These are phyloP conservation scores for Macroventuria anomochaeta DNA, from an alignment of 2,329 filamentous ascomycete species.

Conservation along the genomic window DNA sequence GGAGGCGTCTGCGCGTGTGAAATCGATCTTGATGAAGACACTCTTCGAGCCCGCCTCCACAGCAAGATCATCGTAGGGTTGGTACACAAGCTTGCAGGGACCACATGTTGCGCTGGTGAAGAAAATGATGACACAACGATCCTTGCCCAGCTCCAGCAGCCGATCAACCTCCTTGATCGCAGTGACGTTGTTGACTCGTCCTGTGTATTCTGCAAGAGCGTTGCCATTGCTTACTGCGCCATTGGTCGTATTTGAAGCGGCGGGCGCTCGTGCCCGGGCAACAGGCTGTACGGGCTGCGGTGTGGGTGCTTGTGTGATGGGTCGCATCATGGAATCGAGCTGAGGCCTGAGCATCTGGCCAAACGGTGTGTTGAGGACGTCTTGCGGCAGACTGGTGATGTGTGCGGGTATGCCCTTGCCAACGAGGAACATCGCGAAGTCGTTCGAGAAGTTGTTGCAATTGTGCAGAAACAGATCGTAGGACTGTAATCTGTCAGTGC, in stretches of 20 bases:
- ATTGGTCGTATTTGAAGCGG: slow-evolving; percentile 16
- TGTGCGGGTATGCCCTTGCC: slow-evolving; percentile 87
- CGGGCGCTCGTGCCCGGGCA: slow-evolving; percentile 21
- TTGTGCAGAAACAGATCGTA: slow-evolving; percentile 89
- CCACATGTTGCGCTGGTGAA: slow-evolving; percentile 89
- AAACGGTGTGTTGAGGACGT: slow-evolving; percentile 84
- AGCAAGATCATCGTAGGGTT: slow-evolving; percentile 80
- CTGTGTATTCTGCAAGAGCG: slow-evolving; percentile 36
- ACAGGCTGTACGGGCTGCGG: slow-evolving; percentile 40
- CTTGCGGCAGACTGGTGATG: slow-evolving; percentile 83
- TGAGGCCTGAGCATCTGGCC: slow-evolving; percentile 87
- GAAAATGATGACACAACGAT: slow-evolving; percentile 81
- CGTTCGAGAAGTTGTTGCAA: slow-evolving; percentile 97
- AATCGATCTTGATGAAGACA: slow-evolving; percentile 82
- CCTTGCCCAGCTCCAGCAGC: slow-evolving; percentile 64
- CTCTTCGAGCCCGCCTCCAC: slow-evolving; percentile 72
- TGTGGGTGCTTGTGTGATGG: slow-evolving; percentile 65
- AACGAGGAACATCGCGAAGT: slow-evolving; percentile 86
- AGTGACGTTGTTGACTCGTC: slow-evolving; percentile 67
- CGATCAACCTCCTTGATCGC: slow-evolving; percentile 66
- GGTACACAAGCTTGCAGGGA: slow-evolving; percentile 84
- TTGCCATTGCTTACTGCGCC: slow-evolving; percentile 17
- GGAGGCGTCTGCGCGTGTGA: slow-evolving; percentile 69
- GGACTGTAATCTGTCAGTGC: slow-evolving; percentile 53
- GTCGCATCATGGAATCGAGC: slow-evolving; percentile 68